Percentiles rank a stretch among this genome's conserved stretches.
Evolutionary conservation across 2,329 filamentous ascomycete species (phyloP).

Genomic region (Proliferodiscus dingleyae): DNA sequence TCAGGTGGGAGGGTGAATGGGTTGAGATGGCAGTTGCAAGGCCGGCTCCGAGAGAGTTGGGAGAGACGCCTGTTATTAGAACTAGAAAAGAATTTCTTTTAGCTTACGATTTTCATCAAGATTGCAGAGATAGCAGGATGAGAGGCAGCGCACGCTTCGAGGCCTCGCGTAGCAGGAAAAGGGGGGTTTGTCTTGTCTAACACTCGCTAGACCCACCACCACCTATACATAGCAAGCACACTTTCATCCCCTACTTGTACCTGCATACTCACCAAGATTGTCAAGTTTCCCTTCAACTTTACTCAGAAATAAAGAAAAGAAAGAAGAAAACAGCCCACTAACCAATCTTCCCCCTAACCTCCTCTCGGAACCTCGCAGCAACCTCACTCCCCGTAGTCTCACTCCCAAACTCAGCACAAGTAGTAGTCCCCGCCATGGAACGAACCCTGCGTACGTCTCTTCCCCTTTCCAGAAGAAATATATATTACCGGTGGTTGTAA

Average conservation of each 20-base stretch:
- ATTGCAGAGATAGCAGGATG: too few species aligned
- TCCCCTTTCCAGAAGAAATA: neutral
- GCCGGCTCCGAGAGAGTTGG: conserved; percentile 15
- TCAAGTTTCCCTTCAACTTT: too few species aligned
- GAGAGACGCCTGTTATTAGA: conserved; percentile 22
- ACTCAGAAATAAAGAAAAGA: neutral
- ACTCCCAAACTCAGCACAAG: conserved; percentile 33
- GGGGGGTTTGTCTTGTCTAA: neutral
- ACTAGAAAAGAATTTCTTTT: conserved; percentile 7
- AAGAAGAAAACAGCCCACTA: conserved; percentile 9
- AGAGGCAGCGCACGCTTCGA: too few species aligned
- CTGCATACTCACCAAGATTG: too few species aligned
- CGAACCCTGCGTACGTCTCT: neutral
- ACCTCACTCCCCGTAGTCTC: conserved; percentile 33
- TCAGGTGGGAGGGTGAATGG: conserved; percentile 30
- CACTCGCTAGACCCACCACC: too few species aligned
- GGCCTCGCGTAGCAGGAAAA: too few species aligned
- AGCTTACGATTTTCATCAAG: neutral
- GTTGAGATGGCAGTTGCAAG: conserved; percentile 13
- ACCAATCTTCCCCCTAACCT: conserved; percentile 30
- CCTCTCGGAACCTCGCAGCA: conserved; percentile 24
- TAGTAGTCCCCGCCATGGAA: conserved; percentile 23
- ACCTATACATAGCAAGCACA: too few species aligned
- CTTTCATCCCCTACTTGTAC: too few species aligned
- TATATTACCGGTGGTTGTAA: neutral